Base-by-base conservation (phyloP, 352 stramenopile species). In the Phytophthora uliginosa region DNA sequence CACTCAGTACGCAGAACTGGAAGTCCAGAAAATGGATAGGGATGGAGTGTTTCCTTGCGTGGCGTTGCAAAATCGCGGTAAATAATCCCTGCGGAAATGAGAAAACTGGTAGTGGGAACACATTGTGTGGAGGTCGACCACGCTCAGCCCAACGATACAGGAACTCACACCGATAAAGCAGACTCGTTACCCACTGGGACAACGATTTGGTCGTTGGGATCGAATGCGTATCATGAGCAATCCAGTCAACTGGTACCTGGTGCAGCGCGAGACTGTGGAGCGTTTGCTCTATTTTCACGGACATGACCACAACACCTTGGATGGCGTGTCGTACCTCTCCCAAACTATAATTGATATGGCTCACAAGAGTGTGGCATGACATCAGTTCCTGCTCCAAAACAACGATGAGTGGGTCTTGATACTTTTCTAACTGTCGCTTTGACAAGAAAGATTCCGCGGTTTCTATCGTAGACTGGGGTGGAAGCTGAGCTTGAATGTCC, bases 11-110 rank as follows among this genome's bases (percentile, higher is more conserved):
- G 2, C 83, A 61, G 60, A 96, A 95, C 10, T 85, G 74, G 62
- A 95, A 95, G 42, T 94, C 84, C 53, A 96, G 73, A 47, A 87
- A 82, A 52, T 96, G 86, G 31, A 96, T 95, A 8, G 85, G 85
- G 0, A 91, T 80, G 22, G 64, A 40, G 59, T 93, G 79, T 61
- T 88, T 93, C 51, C 89, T 74, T 22, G 89, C 84, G 34, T 95
- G 83, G 7, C 85, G 84, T 75, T 96, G 89, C 15, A 95, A 55
- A 61, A 92, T 82, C 22, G 83, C 89, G 4, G 89, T 96, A 57
- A 96, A 92, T 45, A 96, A 82, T 0, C 86, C 87, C 26, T 95
- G 86, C 0, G 89, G 86, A 31, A 93, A 96, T 36, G 74, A 84
- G 47, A 96, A 94, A 7, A 89, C 76, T 5, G 89, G 78, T 17